Percentiles rank a stretch among this genome's conserved stretches.
Evolutionary conservation across 2,329 filamentous ascomycete genomes (phyloP).

Genomic region (Aureobasidium zeae): DNA sequence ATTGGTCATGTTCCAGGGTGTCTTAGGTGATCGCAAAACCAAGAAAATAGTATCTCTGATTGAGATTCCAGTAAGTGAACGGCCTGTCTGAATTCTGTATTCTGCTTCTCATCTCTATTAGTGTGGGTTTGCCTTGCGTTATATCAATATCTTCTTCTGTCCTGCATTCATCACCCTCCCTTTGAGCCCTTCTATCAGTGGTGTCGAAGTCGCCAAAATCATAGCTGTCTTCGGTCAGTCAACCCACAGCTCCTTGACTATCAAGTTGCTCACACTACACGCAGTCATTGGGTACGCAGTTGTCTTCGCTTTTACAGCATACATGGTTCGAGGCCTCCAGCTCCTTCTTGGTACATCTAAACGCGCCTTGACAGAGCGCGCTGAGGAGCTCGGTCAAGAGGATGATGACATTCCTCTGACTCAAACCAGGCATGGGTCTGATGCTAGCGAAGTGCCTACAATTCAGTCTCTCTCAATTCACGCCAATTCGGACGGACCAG

Average conservation of each 20-base stretch:
- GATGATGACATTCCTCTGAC: slow-evolving; percentile 43
- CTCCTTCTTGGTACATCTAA: slow-evolving; percentile 45
- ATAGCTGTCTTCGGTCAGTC: slow-evolving; percentile 49
- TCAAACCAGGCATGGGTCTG: slow-evolving; percentile 15
- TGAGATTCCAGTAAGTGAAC: slow-evolving; percentile 42
- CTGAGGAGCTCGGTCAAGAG: slow-evolving; percentile 41
- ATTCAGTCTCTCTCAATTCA: not conserved
- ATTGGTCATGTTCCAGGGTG: slow-evolving; percentile 39
- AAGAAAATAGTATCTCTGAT: slow-evolving; percentile 41
- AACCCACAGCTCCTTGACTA: not conserved
- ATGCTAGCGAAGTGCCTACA: slow-evolving; percentile 7
- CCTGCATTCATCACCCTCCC: slow-evolving; percentile 52
- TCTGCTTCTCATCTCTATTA: slow-evolving; percentile 23
- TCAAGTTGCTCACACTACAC: not conserved
- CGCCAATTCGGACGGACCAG: not conserved
- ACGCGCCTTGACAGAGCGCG: slow-evolving; percentile 42
- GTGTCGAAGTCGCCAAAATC: slow-evolving; percentile 49
- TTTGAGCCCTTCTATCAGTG: slow-evolving; percentile 46
- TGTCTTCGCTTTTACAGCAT: slow-evolving; percentile 46
- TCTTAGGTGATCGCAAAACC: slow-evolving; percentile 43
- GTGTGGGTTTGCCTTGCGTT: slow-evolving; percentile 49
- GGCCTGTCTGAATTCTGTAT: slow-evolving; percentile 13
- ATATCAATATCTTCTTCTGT: slow-evolving; percentile 52
- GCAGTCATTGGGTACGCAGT: slow-evolving; percentile 47
- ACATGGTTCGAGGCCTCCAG: slow-evolving; percentile 46